Evolutionary conservation across 495 filamentous ascomycete genomes (phyloP).

Genomic region (Astrothelium subdiscretum): DNA sequence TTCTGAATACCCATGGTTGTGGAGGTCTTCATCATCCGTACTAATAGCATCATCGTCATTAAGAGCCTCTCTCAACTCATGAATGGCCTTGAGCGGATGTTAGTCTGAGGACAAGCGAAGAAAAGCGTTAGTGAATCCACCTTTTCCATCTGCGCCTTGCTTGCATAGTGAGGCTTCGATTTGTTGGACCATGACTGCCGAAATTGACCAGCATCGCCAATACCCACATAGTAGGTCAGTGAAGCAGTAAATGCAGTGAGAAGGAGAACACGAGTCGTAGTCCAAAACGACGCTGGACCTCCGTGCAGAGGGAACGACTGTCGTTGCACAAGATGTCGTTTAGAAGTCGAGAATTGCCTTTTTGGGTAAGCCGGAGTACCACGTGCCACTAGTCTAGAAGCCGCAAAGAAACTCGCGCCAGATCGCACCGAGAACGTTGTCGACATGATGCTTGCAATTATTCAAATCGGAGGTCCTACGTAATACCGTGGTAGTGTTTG

Average conservation of each 20-base stretch:
- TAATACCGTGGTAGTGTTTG: background rate
- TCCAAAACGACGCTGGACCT: conserved; percentile 20
- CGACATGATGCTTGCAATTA: background rate
- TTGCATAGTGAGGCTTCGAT: conserved; percentile 20
- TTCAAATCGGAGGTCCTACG: background rate
- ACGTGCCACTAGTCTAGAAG: background rate
- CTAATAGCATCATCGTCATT: conserved; percentile 60
- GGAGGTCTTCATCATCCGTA: conserved; percentile 72
- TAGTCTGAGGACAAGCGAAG: background rate
- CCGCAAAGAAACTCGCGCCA: background rate
- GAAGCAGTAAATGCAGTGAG: conserved; percentile 25
- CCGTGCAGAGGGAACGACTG: background rate
- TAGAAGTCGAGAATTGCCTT: background rate
- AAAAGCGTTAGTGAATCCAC: conserved; percentile 3
- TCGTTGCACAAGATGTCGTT: background rate
- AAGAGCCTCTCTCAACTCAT: conserved; percentile 30
- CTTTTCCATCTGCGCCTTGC: conserved; percentile 27
- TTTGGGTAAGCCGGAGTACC: background rate
- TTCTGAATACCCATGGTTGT: conserved; percentile 74
- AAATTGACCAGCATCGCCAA: conserved; percentile 14
- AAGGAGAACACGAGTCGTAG: conserved; percentile 23
- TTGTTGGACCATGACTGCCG: conserved; percentile 9
- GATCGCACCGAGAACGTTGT: background rate
- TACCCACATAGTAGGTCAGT: conserved; percentile 24
- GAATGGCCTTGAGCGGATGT: conserved; percentile 24